Percentiles rank a stretch among this genome's conserved stretches.
Evolutionary conservation across 371 early-diverging fungal species (phyloP).

Genomic region (Syncephalastrum contaminatum): DNA sequence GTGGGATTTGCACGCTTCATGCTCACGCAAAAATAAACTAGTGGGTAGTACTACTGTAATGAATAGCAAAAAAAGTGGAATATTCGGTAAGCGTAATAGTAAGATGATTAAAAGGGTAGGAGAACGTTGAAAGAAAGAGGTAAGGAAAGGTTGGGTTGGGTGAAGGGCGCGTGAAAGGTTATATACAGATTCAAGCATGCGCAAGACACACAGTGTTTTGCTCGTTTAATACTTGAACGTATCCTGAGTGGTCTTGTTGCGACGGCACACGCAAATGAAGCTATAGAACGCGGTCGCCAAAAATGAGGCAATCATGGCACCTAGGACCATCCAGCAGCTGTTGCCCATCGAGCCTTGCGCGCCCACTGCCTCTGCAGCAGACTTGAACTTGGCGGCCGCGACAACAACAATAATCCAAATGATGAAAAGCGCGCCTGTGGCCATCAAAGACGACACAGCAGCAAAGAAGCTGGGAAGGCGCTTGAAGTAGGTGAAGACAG

Average conservation of each 20-base stretch:
- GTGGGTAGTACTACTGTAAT: no score
- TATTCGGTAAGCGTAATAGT: no score
- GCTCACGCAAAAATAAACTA: no score
- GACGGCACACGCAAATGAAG: constrained; percentile 5
- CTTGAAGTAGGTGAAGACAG: constrained; percentile 33
- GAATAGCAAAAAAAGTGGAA: no score
- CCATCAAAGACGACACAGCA: constrained; percentile 14
- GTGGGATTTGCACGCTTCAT: no score
- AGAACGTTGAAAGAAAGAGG: no score
- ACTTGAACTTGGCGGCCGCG: constrained; percentile 8
- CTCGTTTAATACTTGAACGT: constrained; percentile 14
- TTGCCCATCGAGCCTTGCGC: constrained; percentile 11
- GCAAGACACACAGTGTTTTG: no score
- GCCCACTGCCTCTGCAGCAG: constrained; percentile 9
- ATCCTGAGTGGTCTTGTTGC: constrained; percentile 9
- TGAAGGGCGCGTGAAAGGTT: no score
- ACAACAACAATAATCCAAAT: constrained; percentile 17
- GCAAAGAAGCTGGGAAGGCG: constrained; percentile 32
- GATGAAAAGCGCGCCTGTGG: constrained; percentile 16
- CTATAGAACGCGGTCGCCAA: constrained; percentile 13
- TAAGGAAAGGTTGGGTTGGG: no score
- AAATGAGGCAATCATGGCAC: constrained; percentile 14
- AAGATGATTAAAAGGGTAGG: no score
- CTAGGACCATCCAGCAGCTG: constrained; percentile 17
- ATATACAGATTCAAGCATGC: no score